Percentiles rank a stretch among this genome's conserved stretches.
Conservation (phyloP, 2,329 filamentous ascomycete genomes). For the Tolypocladium guangdongense region DNA sequence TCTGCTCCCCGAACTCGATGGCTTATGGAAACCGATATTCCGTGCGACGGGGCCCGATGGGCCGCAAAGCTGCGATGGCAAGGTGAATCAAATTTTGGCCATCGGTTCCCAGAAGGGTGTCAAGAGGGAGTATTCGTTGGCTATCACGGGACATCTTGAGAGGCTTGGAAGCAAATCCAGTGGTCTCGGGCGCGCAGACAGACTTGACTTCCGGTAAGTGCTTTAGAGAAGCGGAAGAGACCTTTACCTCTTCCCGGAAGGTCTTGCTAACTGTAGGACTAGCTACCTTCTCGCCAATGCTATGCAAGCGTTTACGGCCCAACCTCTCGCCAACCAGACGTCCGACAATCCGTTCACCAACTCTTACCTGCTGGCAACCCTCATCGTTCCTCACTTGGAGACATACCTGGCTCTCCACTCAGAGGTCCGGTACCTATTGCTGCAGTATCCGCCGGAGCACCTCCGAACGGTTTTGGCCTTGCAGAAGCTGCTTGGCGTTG, state of each 20-base stretch:
- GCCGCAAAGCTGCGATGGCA: constrained; percentile 18
- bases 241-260: neutral
- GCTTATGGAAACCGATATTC: constrained; percentile 43
- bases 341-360: constrained; percentile 44
- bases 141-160: constrained; percentile 41
- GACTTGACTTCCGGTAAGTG: constrained; percentile 46
- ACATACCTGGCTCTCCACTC: constrained; percentile 43
- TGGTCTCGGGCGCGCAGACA: constrained; percentile 40
- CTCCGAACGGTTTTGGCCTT: constrained; percentile 45
- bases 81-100: constrained; percentile 48
- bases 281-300: constrained; percentile 51
- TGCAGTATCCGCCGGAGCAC: constrained; percentile 48
- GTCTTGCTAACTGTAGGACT: neutral
- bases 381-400: constrained; percentile 50
- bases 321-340: constrained; percentile 36
- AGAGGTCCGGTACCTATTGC: constrained; percentile 42
- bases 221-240: neutral
- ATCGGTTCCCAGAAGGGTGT: constrained; percentile 47
- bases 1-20: constrained; percentile 35
- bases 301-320: constrained; percentile 46
- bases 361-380: constrained; percentile 41
- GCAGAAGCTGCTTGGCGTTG: constrained; percentile 43
- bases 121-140: constrained; percentile 34
- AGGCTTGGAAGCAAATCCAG: constrained; percentile 39
- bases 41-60: constrained; percentile 20